A percentile compares a stretch with the other conserved stretches of the same genome.
phyloP scores from a whole-genome alignment of 768 basidiomycete species.

The Leucosporidium scottii region DNA sequence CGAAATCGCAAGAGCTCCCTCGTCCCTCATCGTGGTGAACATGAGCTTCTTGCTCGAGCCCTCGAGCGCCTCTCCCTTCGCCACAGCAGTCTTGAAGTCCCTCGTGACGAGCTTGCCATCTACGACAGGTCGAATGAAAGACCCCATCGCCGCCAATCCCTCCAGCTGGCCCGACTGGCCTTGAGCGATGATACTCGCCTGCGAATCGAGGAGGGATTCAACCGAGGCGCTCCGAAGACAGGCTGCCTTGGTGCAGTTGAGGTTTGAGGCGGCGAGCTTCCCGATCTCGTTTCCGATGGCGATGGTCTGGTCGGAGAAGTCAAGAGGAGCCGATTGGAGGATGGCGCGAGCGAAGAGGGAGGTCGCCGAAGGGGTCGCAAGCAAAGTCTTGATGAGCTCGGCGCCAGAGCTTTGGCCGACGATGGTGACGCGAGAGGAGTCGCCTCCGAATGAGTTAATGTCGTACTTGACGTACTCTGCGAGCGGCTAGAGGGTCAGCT shows the following conservation, averaged over 20 bases:
- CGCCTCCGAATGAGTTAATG: conserved; percentile 62
- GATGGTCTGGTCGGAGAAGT: conserved; percentile 34
- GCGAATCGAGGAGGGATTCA: conserved; percentile 52
- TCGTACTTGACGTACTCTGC: conserved; percentile 55
- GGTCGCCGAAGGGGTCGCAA: conserved; percentile 63
- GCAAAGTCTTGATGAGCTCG: conserved; percentile 65
- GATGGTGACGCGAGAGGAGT: conserved; percentile 50
- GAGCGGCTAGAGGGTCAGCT: not conserved
- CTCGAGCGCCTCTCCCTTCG: not conserved
- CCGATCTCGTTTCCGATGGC: conserved; percentile 11
- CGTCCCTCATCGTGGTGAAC: conserved; percentile 63
- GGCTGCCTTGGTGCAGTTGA: conserved; percentile 46
- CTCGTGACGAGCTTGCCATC: conserved; percentile 58
- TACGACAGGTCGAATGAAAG: conserved; percentile 62
- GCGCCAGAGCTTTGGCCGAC: conserved; percentile 47
- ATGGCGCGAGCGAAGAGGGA: conserved; percentile 70
- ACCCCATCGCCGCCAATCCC: conserved; percentile 34
- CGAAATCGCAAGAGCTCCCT: conserved; percentile 53
- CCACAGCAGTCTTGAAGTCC: conserved; percentile 8
- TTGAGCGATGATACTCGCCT: conserved; percentile 37
- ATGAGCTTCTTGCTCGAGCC: conserved; percentile 46
- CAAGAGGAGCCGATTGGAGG: conserved; percentile 78
- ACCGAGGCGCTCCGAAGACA: conserved; percentile 55
- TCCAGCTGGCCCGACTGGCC: not conserved
- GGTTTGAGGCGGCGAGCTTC: conserved; percentile 47